Evolutionary conservation across 768 basidiomycete species (phyloP).

Genomic region (Russula sp.): DNA sequence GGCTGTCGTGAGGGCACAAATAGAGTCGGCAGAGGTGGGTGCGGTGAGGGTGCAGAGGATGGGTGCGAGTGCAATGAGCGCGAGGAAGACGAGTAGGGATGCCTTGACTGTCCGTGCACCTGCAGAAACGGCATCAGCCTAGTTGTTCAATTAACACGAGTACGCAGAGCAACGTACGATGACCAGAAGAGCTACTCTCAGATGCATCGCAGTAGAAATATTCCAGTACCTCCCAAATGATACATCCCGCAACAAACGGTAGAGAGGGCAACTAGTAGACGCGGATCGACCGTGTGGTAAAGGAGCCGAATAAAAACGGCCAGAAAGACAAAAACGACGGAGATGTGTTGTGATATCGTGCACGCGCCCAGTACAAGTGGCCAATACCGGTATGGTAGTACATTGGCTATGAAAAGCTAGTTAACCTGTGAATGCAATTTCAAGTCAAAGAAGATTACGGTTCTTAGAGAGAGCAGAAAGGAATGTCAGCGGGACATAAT

Average conservation of each 20-base stretch:
- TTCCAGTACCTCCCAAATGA: slow-evolving; percentile 54
- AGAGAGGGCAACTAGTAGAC: slow-evolving; percentile 60
- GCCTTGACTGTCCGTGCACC: slow-evolving; percentile 73
- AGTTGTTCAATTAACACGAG: not conserved
- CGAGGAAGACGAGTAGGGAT: slow-evolving; percentile 79
- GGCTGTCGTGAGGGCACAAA: slow-evolving; percentile 88
- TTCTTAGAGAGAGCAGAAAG: slow-evolving; percentile 73
- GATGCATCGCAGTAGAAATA: slow-evolving; percentile 33
- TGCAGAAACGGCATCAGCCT: slow-evolving; percentile 29
- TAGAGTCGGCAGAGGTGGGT: slow-evolving; percentile 93
- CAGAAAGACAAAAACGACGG: slow-evolving; percentile 75
- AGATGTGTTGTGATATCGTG: slow-evolving; percentile 79
- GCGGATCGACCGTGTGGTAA: slow-evolving; percentile 58
- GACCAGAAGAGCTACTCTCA: slow-evolving; percentile 2
- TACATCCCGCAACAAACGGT: slow-evolving; percentile 57
- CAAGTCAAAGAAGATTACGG: slow-evolving; percentile 37
- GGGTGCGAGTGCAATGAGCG: slow-evolving; percentile 85
- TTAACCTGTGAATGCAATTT: slow-evolving; percentile 7
- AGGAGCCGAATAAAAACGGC: slow-evolving; percentile 71
- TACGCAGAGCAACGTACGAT: slow-evolving; percentile 11
- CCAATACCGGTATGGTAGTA: slow-evolving; percentile 72
- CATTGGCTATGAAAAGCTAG: slow-evolving; percentile 53
- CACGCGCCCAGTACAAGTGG: slow-evolving; percentile 63
- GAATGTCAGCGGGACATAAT: slow-evolving; percentile 77
- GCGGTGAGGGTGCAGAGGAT: slow-evolving; percentile 88